A percentile compares a stretch with the other conserved stretches of the same genome.
These are phyloP conservation scores for Malus hybrid DNA, from an alignment of 331 rosid species.

Conservation along the genomic window DNA sequence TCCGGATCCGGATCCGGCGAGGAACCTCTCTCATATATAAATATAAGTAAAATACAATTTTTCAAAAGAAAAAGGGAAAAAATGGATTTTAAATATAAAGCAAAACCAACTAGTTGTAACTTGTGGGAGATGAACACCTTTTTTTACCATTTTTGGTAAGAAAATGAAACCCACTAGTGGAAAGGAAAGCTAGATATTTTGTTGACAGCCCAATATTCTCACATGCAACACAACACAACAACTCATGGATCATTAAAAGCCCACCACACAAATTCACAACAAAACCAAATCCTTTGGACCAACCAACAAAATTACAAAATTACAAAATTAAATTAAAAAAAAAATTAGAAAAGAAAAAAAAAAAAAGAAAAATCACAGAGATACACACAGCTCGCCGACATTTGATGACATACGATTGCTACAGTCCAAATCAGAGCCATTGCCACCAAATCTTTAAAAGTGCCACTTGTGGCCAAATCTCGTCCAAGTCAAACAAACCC, in stretches of 20 bases:
- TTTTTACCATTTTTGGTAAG: background rate
- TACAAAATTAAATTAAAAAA: too few relatives aligned
- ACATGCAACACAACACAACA: too few relatives aligned
- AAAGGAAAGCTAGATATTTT: background rate
- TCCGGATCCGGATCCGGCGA: too few relatives aligned
- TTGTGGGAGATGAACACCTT: background rate
- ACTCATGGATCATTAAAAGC: background rate
- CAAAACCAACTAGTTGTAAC: background rate
- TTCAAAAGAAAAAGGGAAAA: too few relatives aligned
- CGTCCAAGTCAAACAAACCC: conserved; percentile 30
- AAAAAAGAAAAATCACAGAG: too few relatives aligned
- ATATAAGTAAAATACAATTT: too few relatives aligned
- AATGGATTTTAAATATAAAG: too few relatives aligned
- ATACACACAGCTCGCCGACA: conserved; percentile 13
- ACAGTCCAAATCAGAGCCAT: conserved; percentile 14
- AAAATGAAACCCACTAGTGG: background rate
- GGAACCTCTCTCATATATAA: too few relatives aligned
- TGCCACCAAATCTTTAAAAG: conserved; percentile 26
- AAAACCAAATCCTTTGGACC: background rate
- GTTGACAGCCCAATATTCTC: background rate
- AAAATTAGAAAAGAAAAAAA: too few relatives aligned
- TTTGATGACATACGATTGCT: conserved; percentile 18
- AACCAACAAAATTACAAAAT: too few relatives aligned
- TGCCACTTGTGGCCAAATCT: conserved; percentile 32
- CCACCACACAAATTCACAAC: background rate